These are phyloP conservation scores for Coniochaeta ligniaria DNA, from an alignment of 2,329 filamentous ascomycete species.

Conservation along the genomic window DNA sequence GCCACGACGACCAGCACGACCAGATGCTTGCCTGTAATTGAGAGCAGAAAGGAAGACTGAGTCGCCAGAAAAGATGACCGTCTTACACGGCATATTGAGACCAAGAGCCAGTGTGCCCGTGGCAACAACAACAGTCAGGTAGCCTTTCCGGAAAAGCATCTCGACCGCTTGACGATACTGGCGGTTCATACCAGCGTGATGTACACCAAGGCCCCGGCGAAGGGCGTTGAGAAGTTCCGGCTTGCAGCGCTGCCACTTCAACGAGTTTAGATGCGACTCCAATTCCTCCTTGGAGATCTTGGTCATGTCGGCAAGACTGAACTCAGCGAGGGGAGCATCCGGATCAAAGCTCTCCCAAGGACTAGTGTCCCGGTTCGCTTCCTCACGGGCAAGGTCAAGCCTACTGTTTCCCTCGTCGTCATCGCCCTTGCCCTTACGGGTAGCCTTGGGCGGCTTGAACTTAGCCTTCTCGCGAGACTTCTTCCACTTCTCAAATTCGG, in stretches of 20 bases:
- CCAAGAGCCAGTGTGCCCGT: conserved; percentile 71
- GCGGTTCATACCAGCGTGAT: conserved; percentile 75
- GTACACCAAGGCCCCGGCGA: conserved; percentile 63
- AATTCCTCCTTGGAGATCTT: conserved; percentile 53
- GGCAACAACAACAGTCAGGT: conserved; percentile 62
- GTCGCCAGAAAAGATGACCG: conserved; percentile 69
- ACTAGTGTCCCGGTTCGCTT: conserved; percentile 46
- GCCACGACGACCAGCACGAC: conserved; percentile 71
- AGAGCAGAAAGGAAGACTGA: conserved; percentile 66
- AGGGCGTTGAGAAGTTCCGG: conserved; percentile 53
- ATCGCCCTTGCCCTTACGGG: conserved; percentile 17
- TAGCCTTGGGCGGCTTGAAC: not conserved
- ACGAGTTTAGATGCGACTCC: conserved; percentile 40
- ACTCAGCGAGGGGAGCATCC: conserved; percentile 52
- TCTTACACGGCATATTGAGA: conserved; percentile 82
- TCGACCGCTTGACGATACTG: conserved; percentile 69
- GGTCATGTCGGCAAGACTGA: conserved; percentile 59
- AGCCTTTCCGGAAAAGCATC: conserved; percentile 67
- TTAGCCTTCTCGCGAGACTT: conserved; percentile 29
- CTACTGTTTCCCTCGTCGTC: conserved; percentile 39
- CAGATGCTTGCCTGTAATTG: conserved; percentile 70
- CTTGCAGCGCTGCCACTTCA: conserved; percentile 42
- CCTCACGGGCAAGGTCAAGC: conserved; percentile 49
- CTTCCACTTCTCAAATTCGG: conserved; percentile 51
- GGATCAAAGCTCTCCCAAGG: conserved; percentile 62